Evolutionary conservation across 805 yeast species (phyloP), one percentile per base, ranked within the genome.

Genomic region (Saccharomycopsis sp.): DNA sequence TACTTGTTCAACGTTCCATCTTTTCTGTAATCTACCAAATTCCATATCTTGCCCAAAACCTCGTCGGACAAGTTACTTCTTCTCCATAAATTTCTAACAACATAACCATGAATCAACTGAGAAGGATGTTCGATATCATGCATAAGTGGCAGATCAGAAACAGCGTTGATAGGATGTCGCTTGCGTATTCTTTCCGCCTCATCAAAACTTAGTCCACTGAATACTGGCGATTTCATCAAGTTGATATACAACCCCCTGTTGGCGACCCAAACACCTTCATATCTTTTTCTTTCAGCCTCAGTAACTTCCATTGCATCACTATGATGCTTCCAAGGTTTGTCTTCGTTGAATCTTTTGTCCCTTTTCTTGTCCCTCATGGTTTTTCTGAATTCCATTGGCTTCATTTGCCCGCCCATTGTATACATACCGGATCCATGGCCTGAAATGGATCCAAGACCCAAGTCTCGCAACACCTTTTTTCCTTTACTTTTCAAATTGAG

Each of bases 321-420:
- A 59, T 86, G 96, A 52, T 80, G 77, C 52, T 88, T 87, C 96
- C 96, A 87, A 0, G 97, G 97, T 58, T 87, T 86, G 45, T 82
- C 84, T 53, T 81, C 94, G 55, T 88, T 80, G 58, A 88, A 87
- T 20, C 59, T 58, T 13, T 64, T 53, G 42, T 63, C 63, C 42
- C 61, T 58, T 8, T 44, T 42, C 18, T 39, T 33, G 16, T 44
- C 41, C 32, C 50, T 30, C 50, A 47, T 47, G 2, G 50, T 47
- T 16, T 34, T 43, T 30, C 48, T 26, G 15, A 47, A 44, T 16
- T 41, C 40, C 8, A 47, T 46, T 6, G 48, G 50, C 26, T 40
- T 39, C 30, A 15, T 25, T 21, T 19, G 20, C 6, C 21, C n/a
- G 17, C 12, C 17, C 5, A 36, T 9, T 53, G 57, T n/a, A 25